Evolutionary conservation across 176 grass and related monocot species (phyloP), one percentile per base, ranked within the genome.

Genomic region (Neostapfia colusana): DNA sequence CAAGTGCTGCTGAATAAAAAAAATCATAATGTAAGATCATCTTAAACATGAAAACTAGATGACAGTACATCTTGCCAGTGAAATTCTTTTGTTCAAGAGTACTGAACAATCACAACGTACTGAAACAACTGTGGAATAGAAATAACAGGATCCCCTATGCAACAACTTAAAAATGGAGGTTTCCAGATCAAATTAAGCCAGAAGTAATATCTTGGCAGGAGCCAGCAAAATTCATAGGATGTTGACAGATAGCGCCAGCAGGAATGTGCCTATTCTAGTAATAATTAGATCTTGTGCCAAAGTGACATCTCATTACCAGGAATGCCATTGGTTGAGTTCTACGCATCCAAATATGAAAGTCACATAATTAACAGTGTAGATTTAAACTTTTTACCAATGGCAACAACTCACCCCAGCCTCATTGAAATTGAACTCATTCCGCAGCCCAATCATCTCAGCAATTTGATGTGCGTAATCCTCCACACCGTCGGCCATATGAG

Each of bases 401-500:
- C 31, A 80, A 31, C 16, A 45, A 74, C 85, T 88, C 24, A 99
- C 96, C 92, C 96, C 96, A 56, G 89, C 92, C 67, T 95, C 89
- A 26, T 95, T 95, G 79, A 99, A 99, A 83, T 99, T 95, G 78
- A 84, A 95, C 65, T 95, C 96, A 64, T 92, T 98, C 75, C 82
- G 81, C 74, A 99, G 81, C 54, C 95, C 96, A 81, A 92, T 95
- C 96, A 99, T 99, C 73, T 99, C 96, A 0, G 96, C 89, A 77
- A 99, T 95, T 82, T 89, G 96, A 85, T 99, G 96, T 0, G 92
- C 84, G 62, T 99, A 99, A 79, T 99, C 95, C 64, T 95, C 95
- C 48, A 99, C 91, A 40, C 95, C 95, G 18, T 99, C 92, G 17
- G 93, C 70, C 95, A 99, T 87, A 34, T 95, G 82, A 2, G 95